Base-by-base conservation (phyloP, 495 filamentous ascomycete genomes). In the Penicillium tannophilum region DNA sequence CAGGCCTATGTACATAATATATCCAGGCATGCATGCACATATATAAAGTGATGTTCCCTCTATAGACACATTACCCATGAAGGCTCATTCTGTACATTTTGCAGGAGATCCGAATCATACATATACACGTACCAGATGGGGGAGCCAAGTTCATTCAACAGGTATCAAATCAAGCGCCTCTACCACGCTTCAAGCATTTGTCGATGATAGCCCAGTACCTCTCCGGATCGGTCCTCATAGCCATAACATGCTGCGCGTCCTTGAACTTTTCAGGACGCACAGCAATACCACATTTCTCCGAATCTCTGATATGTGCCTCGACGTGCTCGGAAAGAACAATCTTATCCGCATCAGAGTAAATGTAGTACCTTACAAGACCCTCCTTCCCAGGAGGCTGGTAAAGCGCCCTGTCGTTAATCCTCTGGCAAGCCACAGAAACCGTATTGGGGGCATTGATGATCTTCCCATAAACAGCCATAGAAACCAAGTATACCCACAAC, bases 301-400 rank as follows among this genome's bases (percentile, higher is more conserved):
- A 70, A 17, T 73, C 63, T 20, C 56, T 57, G 0, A 78, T 77
- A 69, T 82, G 78, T 11, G 50, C 63, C 63, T 82, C 79, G 14
- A 79, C 72, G 56, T 79, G 72, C 30, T 54, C 58, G 49, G 56
- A 71, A 28, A 70, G 55, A 6, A 79, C 69, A 55, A 82, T 63
- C 6, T 75, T 71, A 68, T 82, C 79, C 4, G 58, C 41, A 46
- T 79, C 70, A 6, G 76, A 79, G 35, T 82, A 82, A 9, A 82
- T 72, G 59, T 82, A 82, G 55, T 74, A 78, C 28, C 68, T 67
- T 19, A 56, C 62, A 24, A 56, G 57, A 7, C 48, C 51, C 16
- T 63, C 50, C 7, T 59, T 54, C 9, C 50, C 51, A 26, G 59
- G 60, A 60, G 16, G 68, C 58, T 19, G 54, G 60, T 20, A 79